Evolutionary conservation across 805 yeast species (phyloP).

Genomic region (Candida easanensis): DNA sequence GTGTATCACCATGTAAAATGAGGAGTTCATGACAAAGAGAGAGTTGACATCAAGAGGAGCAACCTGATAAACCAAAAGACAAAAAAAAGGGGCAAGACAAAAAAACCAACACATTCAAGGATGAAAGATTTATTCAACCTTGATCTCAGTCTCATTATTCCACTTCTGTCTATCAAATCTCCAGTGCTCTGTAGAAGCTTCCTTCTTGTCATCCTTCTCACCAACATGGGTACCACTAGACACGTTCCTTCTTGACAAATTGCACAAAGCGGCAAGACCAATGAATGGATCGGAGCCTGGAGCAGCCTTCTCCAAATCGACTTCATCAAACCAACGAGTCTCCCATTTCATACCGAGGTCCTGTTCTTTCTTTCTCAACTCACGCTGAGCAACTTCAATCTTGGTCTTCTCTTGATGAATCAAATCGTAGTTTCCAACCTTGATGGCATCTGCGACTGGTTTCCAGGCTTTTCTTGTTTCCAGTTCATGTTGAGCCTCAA

Average conservation of each 20-base stretch:
- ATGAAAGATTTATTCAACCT: constrained; percentile 11
- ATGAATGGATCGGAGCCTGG: constrained; percentile 36
- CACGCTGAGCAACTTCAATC: constrained; percentile 85
- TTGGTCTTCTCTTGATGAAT: constrained; percentile 73
- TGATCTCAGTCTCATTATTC: constrained; percentile 59
- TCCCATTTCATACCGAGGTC: constrained; percentile 68
- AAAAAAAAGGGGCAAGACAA: too few species aligned
- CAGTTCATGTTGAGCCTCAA: constrained; percentile 72
- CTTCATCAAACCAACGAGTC: constrained; percentile 74
- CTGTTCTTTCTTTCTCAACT: constrained; percentile 67
- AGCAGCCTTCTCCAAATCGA: constrained; percentile 35
- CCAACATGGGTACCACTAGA: constrained; percentile 62
- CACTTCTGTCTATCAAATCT: constrained; percentile 56
- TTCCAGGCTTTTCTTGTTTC: constrained; percentile 91
- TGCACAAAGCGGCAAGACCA: constrained; percentile 44
- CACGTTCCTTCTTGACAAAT: constrained; percentile 58
- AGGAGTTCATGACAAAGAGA: too few species aligned
- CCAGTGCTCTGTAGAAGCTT: constrained; percentile 59
- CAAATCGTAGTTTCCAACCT: constrained; percentile 66
- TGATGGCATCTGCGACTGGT: constrained; percentile 85
- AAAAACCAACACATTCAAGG: too few species aligned
- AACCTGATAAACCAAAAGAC: too few species aligned
- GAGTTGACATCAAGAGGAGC: too few species aligned
- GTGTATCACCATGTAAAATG: too few species aligned
- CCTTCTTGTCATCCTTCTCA: constrained; percentile 50